Percentiles rank a stretch among this genome's conserved stretches.
Conservation (phyloP, 2,329 filamentous ascomycete genomes). For the Elsinoe batatas region DNA sequence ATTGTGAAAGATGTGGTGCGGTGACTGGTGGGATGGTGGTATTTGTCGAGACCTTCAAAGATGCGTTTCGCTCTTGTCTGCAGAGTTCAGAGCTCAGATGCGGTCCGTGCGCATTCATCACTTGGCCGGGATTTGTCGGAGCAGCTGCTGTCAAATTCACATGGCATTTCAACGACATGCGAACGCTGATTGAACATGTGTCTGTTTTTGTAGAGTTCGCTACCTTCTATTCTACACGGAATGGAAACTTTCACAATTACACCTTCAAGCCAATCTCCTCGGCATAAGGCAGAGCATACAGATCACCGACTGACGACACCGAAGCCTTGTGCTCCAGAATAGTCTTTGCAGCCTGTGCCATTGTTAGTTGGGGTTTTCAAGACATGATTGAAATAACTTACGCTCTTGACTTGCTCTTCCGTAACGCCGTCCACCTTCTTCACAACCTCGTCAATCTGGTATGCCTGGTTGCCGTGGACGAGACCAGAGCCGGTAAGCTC, state of each 20-base stretch:
- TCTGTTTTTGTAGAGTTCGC: slow-evolving; percentile 4
- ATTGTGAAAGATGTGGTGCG: slow-evolving; percentile 50
- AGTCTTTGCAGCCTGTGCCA: slow-evolving; percentile 67
- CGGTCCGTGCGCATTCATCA: neutral
- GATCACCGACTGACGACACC: slow-evolving; percentile 81
- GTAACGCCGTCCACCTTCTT: slow-evolving; percentile 73
- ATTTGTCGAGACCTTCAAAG: neutral
- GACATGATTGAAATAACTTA: slow-evolving; percentile 40
- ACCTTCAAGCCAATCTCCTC: slow-evolving; percentile 90
- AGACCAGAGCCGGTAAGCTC: slow-evolving; percentile 78
- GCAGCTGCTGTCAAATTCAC: neutral
- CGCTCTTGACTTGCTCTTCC: slow-evolving; percentile 73
- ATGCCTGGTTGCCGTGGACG: slow-evolving; percentile 69
- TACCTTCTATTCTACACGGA: slow-evolving; percentile 13
- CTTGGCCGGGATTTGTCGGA: neutral
- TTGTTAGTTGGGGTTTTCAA: slow-evolving; percentile 12
- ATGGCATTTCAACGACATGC: neutral
- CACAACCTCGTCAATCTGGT: slow-evolving; percentile 71
- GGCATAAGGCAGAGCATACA: slow-evolving; percentile 82
- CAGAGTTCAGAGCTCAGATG: slow-evolving; percentile 1
- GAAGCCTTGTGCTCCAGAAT: slow-evolving; percentile 82
- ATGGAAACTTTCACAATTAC: slow-evolving; percentile 43
- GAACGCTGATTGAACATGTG: slow-evolving; percentile 1
- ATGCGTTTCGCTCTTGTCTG: neutral
- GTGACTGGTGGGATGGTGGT: slow-evolving; percentile 12